Evolutionary conservation across 768 basidiomycete species (phyloP).

Genomic region (Sporobolomyces phaffii): DNA sequence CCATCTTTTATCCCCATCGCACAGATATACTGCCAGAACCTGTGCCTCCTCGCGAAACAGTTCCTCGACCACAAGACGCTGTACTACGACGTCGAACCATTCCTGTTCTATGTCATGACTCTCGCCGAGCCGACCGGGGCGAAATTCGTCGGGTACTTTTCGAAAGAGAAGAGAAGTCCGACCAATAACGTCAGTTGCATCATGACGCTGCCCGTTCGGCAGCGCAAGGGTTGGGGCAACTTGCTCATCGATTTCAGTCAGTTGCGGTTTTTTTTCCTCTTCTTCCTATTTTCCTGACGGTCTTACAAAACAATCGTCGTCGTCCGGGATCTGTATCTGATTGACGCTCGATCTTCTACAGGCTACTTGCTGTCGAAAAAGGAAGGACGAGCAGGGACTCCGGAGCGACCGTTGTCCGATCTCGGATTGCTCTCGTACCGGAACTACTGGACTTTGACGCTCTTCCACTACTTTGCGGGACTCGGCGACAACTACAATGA

Average conservation of each 20-base stretch:
- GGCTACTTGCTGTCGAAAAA: conserved; percentile 95
- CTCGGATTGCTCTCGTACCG: conserved; percentile 90
- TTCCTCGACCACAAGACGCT: conserved; percentile 97
- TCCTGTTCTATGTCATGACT: conserved; percentile 96
- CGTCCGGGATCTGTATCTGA: no score
- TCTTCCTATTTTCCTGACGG: no score
- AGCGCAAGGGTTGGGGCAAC: conserved; percentile 94
- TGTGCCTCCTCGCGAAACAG: conserved; percentile 96
- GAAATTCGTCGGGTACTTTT: conserved; percentile 95
- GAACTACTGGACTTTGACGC: conserved; percentile 84
- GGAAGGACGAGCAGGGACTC: conserved; percentile 80
- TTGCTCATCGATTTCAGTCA: conserved; percentile 95
- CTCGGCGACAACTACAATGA: conserved; percentile 55
- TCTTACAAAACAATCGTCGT: no score
- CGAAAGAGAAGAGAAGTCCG: conserved; percentile 93
- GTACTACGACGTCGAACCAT: conserved; percentile 98
- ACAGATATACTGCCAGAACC: conserved; percentile 96
- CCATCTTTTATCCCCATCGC: no score
- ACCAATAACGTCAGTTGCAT: conserved; percentile 99
- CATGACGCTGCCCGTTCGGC: conserved; percentile 93
- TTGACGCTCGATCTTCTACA: conserved; percentile 44
- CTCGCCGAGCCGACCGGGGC: conserved; percentile 75
- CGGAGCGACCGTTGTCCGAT: conserved; percentile 89
- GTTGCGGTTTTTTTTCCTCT: conserved; percentile 50
- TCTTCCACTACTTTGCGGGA: conserved; percentile 64